Evolutionary conservation across 2,329 filamentous ascomycete genomes (phyloP).

Genomic region (Ceratocystis diversiconidia): DNA sequence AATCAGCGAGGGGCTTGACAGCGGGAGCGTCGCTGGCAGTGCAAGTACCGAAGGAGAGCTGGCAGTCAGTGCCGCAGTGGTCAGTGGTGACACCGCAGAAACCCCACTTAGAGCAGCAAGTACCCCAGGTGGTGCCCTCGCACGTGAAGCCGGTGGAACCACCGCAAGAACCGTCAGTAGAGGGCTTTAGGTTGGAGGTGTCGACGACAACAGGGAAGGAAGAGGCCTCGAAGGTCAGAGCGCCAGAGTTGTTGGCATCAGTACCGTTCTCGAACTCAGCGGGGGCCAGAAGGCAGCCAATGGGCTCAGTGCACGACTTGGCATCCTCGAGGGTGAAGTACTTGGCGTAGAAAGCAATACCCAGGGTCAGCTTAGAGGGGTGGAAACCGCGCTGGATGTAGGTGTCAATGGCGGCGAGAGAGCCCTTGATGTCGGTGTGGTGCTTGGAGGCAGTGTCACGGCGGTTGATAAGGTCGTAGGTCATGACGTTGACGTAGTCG

Average conservation of each 20-base stretch:
- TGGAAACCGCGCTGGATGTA: constrained; percentile 44
- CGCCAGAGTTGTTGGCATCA: not conserved
- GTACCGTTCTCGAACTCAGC: constrained; percentile 33
- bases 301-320: constrained; percentile 29
- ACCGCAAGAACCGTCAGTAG: not conserved
- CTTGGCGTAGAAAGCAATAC: constrained; percentile 53
- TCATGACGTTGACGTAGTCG: constrained; percentile 56
- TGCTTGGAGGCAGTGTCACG: constrained; percentile 50
- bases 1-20: constrained; percentile 22
- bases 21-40: not conserved
- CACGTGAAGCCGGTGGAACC: constrained; percentile 21
- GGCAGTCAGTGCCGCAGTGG: not conserved
- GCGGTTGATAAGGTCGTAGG: constrained; percentile 57
- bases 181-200: not conserved
- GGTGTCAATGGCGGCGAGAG: constrained; percentile 39
- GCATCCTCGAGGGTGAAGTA: constrained; percentile 39
- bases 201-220: not conserved
- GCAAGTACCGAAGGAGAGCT: not conserved
- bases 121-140: constrained; percentile 43
- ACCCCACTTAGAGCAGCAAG: constrained; percentile 36
- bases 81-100: constrained; percentile 4
- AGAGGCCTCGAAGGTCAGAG: not conserved
- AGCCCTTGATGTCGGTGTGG: constrained; percentile 45
- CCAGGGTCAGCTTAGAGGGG: constrained; percentile 42
- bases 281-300: constrained; percentile 40